phyloP scores from a whole-genome alignment of 768 basidiomycete species.

The Sarcodon aspratus region DNA sequence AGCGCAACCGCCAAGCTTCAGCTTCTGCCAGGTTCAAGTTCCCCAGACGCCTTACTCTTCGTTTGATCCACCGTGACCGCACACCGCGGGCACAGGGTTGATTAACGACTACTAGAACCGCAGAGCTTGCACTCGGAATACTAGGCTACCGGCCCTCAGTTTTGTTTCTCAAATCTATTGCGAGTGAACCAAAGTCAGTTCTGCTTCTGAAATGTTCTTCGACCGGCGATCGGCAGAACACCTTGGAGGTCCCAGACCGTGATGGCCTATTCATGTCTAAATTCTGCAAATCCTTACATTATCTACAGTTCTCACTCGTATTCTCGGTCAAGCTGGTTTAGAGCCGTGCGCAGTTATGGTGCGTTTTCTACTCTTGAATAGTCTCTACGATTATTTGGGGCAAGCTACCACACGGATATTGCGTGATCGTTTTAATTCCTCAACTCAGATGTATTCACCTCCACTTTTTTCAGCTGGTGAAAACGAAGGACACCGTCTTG shows the following conservation, averaged over 20 bases:
- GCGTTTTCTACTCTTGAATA: neutral
- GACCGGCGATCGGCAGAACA: neutral
- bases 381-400: neutral
- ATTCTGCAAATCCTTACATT: neutral
- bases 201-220: neutral
- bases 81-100: no score
- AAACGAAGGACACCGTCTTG: constrained; percentile 41
- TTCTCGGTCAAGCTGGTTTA: neutral
- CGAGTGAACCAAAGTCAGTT: constrained; percentile 39
- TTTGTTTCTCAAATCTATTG: constrained; percentile 41
- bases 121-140: no score
- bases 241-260: neutral
- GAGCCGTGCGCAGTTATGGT: neutral
- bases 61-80: no score
- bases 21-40: no score
- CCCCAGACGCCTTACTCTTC: no score
- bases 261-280: neutral
- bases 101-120: no score
- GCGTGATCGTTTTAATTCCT: neutral
- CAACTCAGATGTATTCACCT: neutral
- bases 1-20: no score
- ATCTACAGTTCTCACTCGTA: neutral
- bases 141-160: no score
- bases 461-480: constrained; percentile 32
- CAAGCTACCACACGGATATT: neutral